Base-by-base conservation (phyloP, 768 basidiomycete species). In the Suillus alpinus region DNA sequence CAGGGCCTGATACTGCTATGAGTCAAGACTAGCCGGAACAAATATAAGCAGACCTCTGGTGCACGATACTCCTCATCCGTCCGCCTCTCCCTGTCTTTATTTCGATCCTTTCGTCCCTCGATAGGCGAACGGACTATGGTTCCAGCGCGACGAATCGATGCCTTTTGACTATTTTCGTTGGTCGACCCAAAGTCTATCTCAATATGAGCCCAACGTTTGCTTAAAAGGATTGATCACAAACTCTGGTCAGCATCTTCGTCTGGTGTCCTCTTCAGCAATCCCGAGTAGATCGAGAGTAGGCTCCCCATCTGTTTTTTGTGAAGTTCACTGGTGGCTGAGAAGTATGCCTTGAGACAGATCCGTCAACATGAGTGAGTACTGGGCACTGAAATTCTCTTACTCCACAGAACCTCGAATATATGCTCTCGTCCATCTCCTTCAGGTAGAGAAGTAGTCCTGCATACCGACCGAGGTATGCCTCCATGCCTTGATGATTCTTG, bases 351-450 rank as follows among this genome's bases (percentile, higher is more conserved):
- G 3, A 34, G n/a, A 43, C 57, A 58, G 2, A 66, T 47, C 20
- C 20, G 39, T 44, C 2, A 39, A 55, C 32, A 43, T 9, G 55
- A 20, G 40, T 56, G 41, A 57, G 36, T 32, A 44, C 26, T 26
- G 3, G 34, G 23, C 14, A 13, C 9, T 26, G n/a, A 16, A 50
- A 41, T 18, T 16, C 10, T 81, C 90, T 59, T 68, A 96, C 96
- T 41, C 89, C 93, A 69, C 95, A 98, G 34, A 98, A 76, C 69
- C 91, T 93, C 46, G 87, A 89, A 71, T 98, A 98, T 26, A 91
- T 75, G 58, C 75, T 77, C 71, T 97, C 93, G 62, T 97, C 95
- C 92, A 98, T 96, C 78, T 98, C 96, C 71, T 94, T 95, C 59
- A 98, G 76, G 70, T 96, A 98, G 18, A 98, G 79, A 74, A 98